Evolutionary conservation across 2,329 filamentous ascomycete species (phyloP).

Genomic region (Fusarium kyushuense): DNA sequence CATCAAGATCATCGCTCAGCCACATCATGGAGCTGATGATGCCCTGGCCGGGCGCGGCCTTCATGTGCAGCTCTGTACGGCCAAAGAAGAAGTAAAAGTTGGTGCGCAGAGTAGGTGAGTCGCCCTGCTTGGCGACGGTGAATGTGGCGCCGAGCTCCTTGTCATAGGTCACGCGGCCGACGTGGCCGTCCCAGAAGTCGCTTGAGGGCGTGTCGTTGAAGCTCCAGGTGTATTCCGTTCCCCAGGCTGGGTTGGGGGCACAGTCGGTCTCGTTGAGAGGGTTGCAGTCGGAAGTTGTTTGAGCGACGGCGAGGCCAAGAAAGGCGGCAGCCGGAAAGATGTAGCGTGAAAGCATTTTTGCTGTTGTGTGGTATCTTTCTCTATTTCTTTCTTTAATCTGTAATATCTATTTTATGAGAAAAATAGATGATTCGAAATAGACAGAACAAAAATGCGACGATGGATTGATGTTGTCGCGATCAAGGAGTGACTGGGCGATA

Average conservation of each 20-base stretch:
- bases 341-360: constrained; percentile 45
- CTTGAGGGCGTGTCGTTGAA: constrained; percentile 72
- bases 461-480: constrained; percentile 29
- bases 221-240: constrained; percentile 70
- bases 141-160: constrained; percentile 75
- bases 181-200: constrained; percentile 73
- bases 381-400: not conserved
- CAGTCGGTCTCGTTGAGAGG: constrained; percentile 77
- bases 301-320: constrained; percentile 68
- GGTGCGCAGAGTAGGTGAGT: constrained; percentile 83
- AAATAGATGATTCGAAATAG: constrained; percentile 7
- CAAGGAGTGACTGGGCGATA: constrained; percentile 38
- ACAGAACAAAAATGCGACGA: not conserved
- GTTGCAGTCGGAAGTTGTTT: constrained; percentile 83
- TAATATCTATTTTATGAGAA: not conserved
- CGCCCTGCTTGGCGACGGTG: constrained; percentile 74
- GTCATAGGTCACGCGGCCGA: constrained; percentile 73
- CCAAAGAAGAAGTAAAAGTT: constrained; percentile 91
- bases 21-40: constrained; percentile 87
- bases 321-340: constrained; percentile 55
- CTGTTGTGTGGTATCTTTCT: not conserved
- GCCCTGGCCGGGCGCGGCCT: constrained; percentile 78
- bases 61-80: constrained; percentile 80
- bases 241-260: constrained; percentile 77
- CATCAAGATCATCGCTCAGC: constrained; percentile 85